Percentiles rank a stretch among this genome's conserved stretches.
Conservation (phyloP, 2,329 filamentous ascomycete genomes). For the Sarocladium strictum region DNA sequence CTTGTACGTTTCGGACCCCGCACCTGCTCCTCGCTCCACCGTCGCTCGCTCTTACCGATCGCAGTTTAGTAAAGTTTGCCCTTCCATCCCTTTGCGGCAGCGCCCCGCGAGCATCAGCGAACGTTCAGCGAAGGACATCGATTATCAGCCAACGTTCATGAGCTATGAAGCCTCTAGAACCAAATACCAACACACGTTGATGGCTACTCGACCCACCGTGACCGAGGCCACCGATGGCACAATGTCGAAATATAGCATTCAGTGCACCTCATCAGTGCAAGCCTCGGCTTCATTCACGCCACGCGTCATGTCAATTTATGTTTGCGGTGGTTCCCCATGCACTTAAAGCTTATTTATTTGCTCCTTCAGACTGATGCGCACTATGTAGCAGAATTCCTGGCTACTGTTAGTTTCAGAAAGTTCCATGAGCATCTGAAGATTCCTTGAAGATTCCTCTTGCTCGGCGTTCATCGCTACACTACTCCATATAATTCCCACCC, state of each 20-base stretch:
- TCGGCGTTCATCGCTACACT: not conserved
- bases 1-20: not conserved
- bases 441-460: not conserved
- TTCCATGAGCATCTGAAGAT: too few relatives aligned
- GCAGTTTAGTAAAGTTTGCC: not conserved
- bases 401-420: too few relatives aligned
- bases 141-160: not conserved
- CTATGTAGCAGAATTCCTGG: too few relatives aligned
- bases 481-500: too few relatives aligned
- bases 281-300: not conserved
- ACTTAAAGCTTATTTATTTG: too few relatives aligned
- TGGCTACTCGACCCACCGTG: not conserved
- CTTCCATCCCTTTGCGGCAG: not conserved
- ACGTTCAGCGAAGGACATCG: too few relatives aligned
- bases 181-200: not conserved
- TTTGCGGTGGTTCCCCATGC: too few relatives aligned
- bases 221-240: not conserved
- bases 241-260: not conserved
- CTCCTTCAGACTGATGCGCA: too few relatives aligned
- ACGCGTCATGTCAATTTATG: not conserved
- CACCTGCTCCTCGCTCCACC: not conserved
- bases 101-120: not conserved
- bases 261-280: not conserved
- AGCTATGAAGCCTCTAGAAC: not conserved
- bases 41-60: conserved; percentile 2